Evolutionary conservation across 2,329 filamentous ascomycete genomes (phyloP), one percentile per base, ranked within the genome.

Genomic region (Xylariaceae sp.): DNA sequence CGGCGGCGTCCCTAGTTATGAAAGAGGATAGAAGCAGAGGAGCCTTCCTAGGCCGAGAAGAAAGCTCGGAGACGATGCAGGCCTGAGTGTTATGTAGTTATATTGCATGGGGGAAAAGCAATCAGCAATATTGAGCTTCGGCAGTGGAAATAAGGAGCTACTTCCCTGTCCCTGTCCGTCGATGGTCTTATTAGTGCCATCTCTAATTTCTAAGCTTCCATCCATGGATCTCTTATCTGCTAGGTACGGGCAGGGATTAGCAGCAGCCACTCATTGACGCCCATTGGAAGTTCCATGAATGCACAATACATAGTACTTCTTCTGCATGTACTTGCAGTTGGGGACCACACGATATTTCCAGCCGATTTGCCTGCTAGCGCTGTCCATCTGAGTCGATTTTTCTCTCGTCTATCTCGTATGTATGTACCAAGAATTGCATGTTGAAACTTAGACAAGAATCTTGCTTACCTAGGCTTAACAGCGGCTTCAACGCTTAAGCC

Each of bases 171-270:
- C 32, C 32, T 37, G 14, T 37, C 32, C 40, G 49, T 40, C 42
- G 48, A 37, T 57, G 60, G 57, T 56, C 57, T 62, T 52, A 60
- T 62, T 52, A 60, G 60, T 57, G 57, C 51, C 51, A 57, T 62
- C 52, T 62, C 54, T 44, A 56, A 44, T 43, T 40, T 45, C 50
- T 41, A 37, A 45, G 45, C 55, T 56, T 43, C 50, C 57, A 57
- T 57, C 51, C 59, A 43, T 62, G 32, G 32, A 52, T 41, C 23
- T 45, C 48, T 52, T 55, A 57, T 57, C 56, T 54, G 49, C 49
- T 47, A n/a, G n/a, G n/a, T n/a, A 18, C 12, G 7, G 49, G 57
- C 59, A 62, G 48, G 59, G 59, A 57, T 62, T 41, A 40, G n/a
- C n/a, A 45, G 44, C 40, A 57, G 57, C 59, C 54, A 62, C 32